phyloP scores from a whole-genome alignment of 805 yeast species.

The Soucietia sequanensis region DNA sequence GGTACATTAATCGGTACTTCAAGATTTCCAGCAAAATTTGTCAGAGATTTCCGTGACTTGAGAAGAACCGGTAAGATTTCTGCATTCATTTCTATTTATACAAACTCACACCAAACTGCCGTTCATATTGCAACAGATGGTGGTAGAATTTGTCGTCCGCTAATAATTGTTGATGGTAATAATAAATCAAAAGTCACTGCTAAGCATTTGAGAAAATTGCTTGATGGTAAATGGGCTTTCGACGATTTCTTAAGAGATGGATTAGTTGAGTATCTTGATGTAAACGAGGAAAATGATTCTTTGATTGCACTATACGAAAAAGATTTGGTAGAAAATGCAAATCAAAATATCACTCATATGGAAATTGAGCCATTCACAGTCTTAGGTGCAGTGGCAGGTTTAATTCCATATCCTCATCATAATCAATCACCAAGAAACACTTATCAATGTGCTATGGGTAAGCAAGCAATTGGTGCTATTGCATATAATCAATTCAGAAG shows the following conservation, averaged over 20 bases:
- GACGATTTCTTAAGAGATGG: constrained; percentile 88
- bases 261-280: constrained; percentile 91
- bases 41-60: constrained; percentile 69
- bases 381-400: constrained; percentile 89
- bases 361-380: constrained; percentile 96
- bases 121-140: constrained; percentile 99
- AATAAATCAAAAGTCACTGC: constrained; percentile 70
- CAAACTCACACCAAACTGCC: constrained; percentile 85
- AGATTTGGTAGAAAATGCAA: constrained; percentile 44
- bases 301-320: constrained; percentile 85
- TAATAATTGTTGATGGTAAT: constrained; percentile 74
- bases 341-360: constrained; percentile 68
- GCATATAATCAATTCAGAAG: constrained; percentile 95
- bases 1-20: constrained; percentile 95
- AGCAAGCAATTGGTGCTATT: constrained; percentile 99
- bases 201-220: constrained; percentile 61
- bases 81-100: constrained; percentile 86
- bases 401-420: constrained; percentile 90
- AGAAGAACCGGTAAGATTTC: constrained; percentile 85
- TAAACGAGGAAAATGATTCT: constrained; percentile 95
- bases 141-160: constrained; percentile 96
- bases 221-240: constrained; percentile 74
- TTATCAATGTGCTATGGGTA: constrained; percentile 96
- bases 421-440: constrained; percentile 92
- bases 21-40: constrained; percentile 81